Conservation (phyloP, 1,284 basidiomycete species). For the Cryptococcus depauperatus region DNA sequence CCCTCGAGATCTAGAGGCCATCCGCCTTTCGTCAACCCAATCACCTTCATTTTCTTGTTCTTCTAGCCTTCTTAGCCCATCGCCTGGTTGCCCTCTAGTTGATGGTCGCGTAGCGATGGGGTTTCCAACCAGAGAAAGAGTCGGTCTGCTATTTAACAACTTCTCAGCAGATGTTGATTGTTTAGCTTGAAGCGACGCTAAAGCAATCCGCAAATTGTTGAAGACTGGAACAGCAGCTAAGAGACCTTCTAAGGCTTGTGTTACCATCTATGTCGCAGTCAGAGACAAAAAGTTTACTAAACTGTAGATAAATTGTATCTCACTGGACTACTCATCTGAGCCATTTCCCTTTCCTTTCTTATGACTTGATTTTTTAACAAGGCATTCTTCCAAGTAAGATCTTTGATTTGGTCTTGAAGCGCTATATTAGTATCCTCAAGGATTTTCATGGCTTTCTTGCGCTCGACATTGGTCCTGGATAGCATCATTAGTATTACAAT, state of each 20-base stretch:
- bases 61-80: conserved; percentile 17
- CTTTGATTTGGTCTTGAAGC: conserved; percentile 23
- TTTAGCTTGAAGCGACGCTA: conserved; percentile 2
- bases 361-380: conserved; percentile 15
- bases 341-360: conserved; percentile 15
- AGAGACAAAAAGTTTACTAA: conserved; percentile 17
- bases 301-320: conserved; percentile 15
- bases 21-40: neutral
- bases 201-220: conserved; percentile 13
- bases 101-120: conserved; percentile 22
- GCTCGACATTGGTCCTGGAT: conserved; percentile 26
- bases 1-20: conserved; percentile 3
- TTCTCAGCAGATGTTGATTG: neutral
- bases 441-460: conserved; percentile 19
- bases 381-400: conserved; percentile 22
- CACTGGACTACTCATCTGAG: conserved; percentile 12
- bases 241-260: conserved; percentile 22
- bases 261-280: neutral
- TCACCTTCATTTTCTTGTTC: conserved; percentile 15
- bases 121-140: conserved; percentile 10
- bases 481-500: neutral
- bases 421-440: conserved; percentile 24
- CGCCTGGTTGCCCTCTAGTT: conserved; percentile 12
- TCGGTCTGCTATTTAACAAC: neutral
- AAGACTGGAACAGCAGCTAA: conserved; percentile 23